Base-by-base conservation (phyloP, 805 yeast genomes). In the Ogataea paraovalis region DNA sequence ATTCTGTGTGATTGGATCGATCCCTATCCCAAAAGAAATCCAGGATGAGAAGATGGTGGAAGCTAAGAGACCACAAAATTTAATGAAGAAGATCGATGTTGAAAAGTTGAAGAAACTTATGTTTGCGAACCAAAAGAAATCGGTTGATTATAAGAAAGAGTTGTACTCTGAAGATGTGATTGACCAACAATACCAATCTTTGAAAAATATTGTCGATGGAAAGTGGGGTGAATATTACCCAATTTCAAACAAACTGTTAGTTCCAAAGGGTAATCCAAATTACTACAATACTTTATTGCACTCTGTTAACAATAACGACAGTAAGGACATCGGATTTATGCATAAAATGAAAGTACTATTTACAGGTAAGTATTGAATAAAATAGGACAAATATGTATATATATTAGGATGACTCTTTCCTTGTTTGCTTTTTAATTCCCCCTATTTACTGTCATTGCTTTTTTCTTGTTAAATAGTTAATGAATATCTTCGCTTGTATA, bases 231-330 rank as follows among this genome's bases (percentile, higher is more conserved):
- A 77, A 49, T 80, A 80, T 59, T 87, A 86, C 62, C 71, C 76
- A 51, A 75, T 82, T 32, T 82, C 82, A 47, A 85, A 80, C 39
- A 85, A 85, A 61, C 66, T 90, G 54, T 66, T 79, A 58, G 73
- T 66, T 55, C 97, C 97, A n/a, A 82, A 83, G 58, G 96, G 96
- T 2, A 87, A 88, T 65, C 89, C 96, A 2, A 65, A 74, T 41
- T 90, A 90, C 61, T 90, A 90, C 60, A 77, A 74, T 37, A 75
- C 94, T 59, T 72, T 90, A 45, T 55, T 84, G 66, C 73, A 75
- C 23, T 96, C 88, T 62, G 76, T 90, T 38, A 72, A 75, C 49
- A 58, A 58, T 18, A 71, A 71, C 41, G 91, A 77, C 59, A 83
- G 79, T 64, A 96, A 87, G 14, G 65, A 34, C 16, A 84, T 44